Evolutionary conservation across 345 rosid genomes (phyloP), one percentile per base, ranked within the genome.

Genomic region (Cardamine chenopodiifolia): DNA sequence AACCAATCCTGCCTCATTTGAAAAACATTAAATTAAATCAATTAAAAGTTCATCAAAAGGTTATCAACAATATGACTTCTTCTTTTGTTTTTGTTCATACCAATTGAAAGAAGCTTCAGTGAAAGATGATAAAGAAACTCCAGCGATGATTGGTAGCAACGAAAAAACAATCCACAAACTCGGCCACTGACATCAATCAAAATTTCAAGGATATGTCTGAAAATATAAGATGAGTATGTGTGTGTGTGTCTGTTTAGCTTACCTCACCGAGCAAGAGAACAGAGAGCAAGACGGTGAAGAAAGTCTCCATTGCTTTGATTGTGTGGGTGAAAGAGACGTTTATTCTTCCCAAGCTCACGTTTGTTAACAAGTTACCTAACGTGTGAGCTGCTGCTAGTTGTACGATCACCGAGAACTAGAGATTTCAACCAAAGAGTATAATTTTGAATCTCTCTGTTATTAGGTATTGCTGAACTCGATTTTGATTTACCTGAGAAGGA

Each of bases 301-400:
- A 88, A 34, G 95, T 97, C 76, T 94, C 97, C 97, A 94, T 83
- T 34, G 96, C 88, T 84, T 91, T 94, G 83, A 93, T 82, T 11
- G 98, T 93, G 82, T 93, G 96, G 28, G 97, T 94, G 85, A 94
- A 91, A 2, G 98, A 94, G 37, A 94, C 87, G 25, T 91, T 84
- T 13, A 94, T 96, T 70, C 75, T 84, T 58, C 89, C 95, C 45
- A 94, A 59, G 72, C 98, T 91, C 62, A 91, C 71, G 62, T 91
- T 89, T 2, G 98, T 91, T 66, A 94, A 70, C 77, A 91, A 84
- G 81, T 91, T 94, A 3, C 98, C 98, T 74, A 88, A 62, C 0
- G 96, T 82, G 82, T 94, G 96, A 18, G 85, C 94, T 62, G 86
- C 66, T 67, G 90, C 98, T 80, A 94, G 78, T 2, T 91, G 95